Percentiles rank a stretch among this genome's conserved stretches.
Conservation (phyloP, 2,329 filamentous ascomycete species). For the Thielaviopsis cerberus region DNA sequence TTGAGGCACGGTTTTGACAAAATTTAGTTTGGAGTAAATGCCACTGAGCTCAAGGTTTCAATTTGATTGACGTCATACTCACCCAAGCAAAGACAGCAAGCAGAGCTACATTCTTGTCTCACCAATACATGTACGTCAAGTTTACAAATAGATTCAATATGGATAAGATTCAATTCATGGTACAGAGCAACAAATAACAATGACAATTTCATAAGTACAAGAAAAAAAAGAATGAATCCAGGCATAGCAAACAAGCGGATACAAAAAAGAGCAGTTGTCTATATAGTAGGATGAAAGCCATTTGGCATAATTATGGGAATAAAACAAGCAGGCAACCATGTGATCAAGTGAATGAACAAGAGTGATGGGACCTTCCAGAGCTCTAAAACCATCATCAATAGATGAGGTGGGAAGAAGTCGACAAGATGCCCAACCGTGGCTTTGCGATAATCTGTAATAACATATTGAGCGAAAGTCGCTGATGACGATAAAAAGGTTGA, state of each 20-base stretch:
- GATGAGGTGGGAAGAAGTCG: background rate
- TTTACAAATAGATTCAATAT: background rate
- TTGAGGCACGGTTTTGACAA: too few species aligned
- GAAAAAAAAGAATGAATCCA: background rate
- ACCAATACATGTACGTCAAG: background rate
- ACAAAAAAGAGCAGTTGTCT: background rate
- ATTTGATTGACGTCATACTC: too few species aligned
- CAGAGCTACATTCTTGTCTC: too few species aligned
- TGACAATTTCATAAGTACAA: background rate
- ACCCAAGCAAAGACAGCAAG: too few species aligned
- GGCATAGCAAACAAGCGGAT: conserved; percentile 1
- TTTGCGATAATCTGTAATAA: background rate
- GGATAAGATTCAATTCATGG: background rate
- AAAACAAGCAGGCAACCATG: background rate
- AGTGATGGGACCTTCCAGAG: background rate
- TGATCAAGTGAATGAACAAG: background rate
- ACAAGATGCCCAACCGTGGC: background rate
- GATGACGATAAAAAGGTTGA: background rate
- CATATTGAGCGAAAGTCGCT: background rate
- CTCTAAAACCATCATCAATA: background rate
- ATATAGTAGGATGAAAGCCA: background rate
- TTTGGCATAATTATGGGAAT: background rate
- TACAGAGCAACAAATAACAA: background rate
- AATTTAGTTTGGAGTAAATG: too few species aligned
- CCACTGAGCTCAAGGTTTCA: too few species aligned